phyloP scores from a whole-genome alignment of 2,329 filamentous ascomycete species.

The Fusarium armeniacum region DNA sequence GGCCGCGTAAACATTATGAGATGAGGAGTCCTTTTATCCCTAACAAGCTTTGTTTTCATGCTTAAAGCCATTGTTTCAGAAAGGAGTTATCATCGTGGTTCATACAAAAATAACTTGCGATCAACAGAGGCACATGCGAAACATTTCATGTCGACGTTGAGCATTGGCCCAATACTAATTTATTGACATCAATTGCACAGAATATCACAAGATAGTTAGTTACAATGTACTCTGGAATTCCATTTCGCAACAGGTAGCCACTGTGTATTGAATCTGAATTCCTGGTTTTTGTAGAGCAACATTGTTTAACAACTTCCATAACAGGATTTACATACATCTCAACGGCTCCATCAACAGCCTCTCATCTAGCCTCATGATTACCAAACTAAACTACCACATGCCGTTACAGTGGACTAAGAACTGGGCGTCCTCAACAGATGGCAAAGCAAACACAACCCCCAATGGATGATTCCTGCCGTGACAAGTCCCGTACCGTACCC shows the following conservation, averaged over 20 bases:
- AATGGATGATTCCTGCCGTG: constrained; percentile 19
- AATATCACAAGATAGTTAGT: neutral
- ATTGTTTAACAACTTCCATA: neutral
- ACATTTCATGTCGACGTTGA: neutral
- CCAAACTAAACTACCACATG: constrained; percentile 21
- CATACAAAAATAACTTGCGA: neutral
- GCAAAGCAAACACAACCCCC: neutral
- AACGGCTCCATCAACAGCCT: constrained; percentile 3
- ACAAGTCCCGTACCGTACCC: constrained; percentile 17
- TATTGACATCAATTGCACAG: neutral
- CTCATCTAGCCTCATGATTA: constrained; percentile 12
- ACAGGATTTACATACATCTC: constrained; percentile 9
- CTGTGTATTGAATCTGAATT: too few species aligned
- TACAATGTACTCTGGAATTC: neutral
- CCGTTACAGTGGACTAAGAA: constrained; percentile 4
- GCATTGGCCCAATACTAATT: neutral
- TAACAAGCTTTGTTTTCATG: constrained; percentile 20
- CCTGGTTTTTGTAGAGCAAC: neutral
- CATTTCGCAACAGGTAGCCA: neutral
- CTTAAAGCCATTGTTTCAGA: constrained; percentile 11
- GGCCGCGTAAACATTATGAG: constrained; percentile 13
- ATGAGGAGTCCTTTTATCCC: constrained; percentile 8
- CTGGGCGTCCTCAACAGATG: constrained; percentile 2
- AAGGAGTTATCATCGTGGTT: neutral
- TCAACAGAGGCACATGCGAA: neutral